Evolutionary conservation across 2,329 filamentous ascomycete genomes (phyloP).

Genomic region (Ceratocystis huliohia): DNA sequence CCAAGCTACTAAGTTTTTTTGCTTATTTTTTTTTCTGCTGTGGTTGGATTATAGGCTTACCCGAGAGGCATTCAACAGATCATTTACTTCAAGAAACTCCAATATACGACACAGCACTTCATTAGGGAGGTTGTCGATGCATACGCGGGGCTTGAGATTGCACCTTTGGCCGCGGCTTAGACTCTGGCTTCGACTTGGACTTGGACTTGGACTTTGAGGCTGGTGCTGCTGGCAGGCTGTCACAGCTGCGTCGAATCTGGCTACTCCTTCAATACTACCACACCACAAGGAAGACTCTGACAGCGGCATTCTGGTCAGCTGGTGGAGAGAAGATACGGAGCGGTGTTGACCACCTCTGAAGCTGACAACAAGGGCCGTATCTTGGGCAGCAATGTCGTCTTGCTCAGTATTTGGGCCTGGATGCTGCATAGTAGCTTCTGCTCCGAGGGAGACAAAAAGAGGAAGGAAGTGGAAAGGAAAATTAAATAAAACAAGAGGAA

Average conservation of each 20-base stretch:
- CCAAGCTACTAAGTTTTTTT: background rate
- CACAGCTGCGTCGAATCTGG: background rate
- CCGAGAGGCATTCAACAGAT: slow-evolving; percentile 43
- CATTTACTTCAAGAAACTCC: slow-evolving; percentile 43
- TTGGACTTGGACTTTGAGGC: background rate
- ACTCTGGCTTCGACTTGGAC: background rate
- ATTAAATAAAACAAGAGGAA: background rate
- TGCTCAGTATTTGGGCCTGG: background rate
- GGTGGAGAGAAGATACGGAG: background rate
- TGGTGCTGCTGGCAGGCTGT: slow-evolving; percentile 1
- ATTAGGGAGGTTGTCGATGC: slow-evolving; percentile 35
- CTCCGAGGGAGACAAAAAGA: background rate
- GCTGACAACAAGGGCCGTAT: slow-evolving; percentile 3
- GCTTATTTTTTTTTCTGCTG: too few relatives aligned
- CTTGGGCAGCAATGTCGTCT: slow-evolving; percentile 5
- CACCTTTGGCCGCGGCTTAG: background rate
- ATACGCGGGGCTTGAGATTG: background rate
- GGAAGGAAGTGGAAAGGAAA: background rate
- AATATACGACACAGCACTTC: slow-evolving; percentile 45
- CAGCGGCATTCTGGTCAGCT: slow-evolving; percentile 2
- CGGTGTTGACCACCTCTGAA: background rate
- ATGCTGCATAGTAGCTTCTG: background rate
- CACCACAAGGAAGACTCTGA: background rate
- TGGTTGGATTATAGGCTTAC: slow-evolving; percentile 30
- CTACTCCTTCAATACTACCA: background rate